Percentiles rank a stretch among this genome's conserved stretches.
These are phyloP conservation scores for Aspergillus nomiae DNA, from an alignment of 2,329 filamentous ascomycete species.

Conservation along the genomic window DNA sequence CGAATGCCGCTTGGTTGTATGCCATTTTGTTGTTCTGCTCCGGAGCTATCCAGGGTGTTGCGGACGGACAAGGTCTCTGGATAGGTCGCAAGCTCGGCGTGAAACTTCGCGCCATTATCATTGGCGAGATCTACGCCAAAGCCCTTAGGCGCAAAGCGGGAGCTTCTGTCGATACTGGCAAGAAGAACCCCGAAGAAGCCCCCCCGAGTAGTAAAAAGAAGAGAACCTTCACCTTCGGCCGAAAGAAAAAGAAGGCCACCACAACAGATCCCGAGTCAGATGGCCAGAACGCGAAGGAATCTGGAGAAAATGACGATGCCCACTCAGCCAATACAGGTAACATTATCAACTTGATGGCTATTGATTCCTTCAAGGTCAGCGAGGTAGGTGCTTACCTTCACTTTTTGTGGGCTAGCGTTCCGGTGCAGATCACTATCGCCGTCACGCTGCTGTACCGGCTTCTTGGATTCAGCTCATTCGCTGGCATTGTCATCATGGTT, in stretches of 20 bases:
- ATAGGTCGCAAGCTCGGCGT: conserved; percentile 94
- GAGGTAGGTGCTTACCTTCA: conserved; percentile 94
- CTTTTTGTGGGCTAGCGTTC: conserved; percentile 90
- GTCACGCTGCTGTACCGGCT: conserved; percentile 83
- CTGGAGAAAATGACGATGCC: conserved; percentile 48
- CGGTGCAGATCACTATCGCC: conserved; percentile 81
- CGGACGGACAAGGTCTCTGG: conserved; percentile 86
- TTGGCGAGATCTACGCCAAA: conserved; percentile 97
- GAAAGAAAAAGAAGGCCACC: conserved; percentile 53
- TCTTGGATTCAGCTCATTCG: conserved; percentile 89
- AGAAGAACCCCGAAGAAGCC: conserved; percentile 60
- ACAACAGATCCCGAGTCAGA: conserved; percentile 24
- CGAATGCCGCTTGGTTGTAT: conserved; percentile 92
- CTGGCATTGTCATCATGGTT: conserved; percentile 87
- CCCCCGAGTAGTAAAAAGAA: conserved; percentile 44
- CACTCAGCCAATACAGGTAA: conserved; percentile 89
- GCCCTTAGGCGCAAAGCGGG: conserved; percentile 88
- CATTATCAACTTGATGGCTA: conserved; percentile 99
- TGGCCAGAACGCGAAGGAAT: conserved; percentile 21
- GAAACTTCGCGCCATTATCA: conserved; percentile 87
- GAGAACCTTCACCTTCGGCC: conserved; percentile 57
- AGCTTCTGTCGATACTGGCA: conserved; percentile 70
- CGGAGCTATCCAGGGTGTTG: conserved; percentile 77
- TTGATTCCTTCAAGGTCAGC: conserved; percentile 97
- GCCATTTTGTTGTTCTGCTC: conserved; percentile 87